Evolutionary conservation across 2,329 filamentous ascomycete species (phyloP), one percentile per base, ranked within the genome.

Genomic region (Pseudogymnoascus sp.): DNA sequence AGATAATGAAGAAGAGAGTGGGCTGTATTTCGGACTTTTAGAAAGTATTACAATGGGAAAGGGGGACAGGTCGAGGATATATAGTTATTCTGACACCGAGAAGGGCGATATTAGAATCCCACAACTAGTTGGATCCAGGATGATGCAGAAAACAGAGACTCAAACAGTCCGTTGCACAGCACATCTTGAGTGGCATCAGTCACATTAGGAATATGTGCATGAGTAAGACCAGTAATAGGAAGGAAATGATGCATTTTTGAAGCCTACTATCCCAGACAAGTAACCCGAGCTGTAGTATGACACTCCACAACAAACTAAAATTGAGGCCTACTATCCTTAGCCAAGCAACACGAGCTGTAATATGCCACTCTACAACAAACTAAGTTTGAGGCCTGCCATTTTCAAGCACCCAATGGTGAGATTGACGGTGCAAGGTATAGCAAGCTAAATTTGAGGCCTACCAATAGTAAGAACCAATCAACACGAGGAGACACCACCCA

Each of bases 371-470:
- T 31, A 16, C 8, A 31, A 16, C 6, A 16, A 54, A 16, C 48
- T 31, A 54, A 31, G n/a, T 54, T 54, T 31, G 25, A 31, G 48
- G 48, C 48, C 23, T 54, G 16, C 48, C 8, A 31, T 54, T 16
- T 31, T 31, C 48, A 54, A 31, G 8, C 48, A 54, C 14, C 23
- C 8, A 54, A 31, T 54, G 2, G 23, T 5, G 7, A 19, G 2
- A 7, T 11, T 11, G n/a, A 13, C 3, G 4, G 6, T 19, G 45
- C 45, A 54, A 28, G 45, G 45, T 25, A 31, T 54, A 54, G 8
- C 2, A 54, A 54, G 48, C 48, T 54, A 54, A 54, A 54, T 54
- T 54, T 54, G 25, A 54, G 48, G 48, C 48, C 48, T 54, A 54
- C 48, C 2, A 54, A 8, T 19, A 25, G 14, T 11, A 31, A 31